Base-by-base conservation (phyloP, 257 asterid species). In the Plantago major region DNA sequence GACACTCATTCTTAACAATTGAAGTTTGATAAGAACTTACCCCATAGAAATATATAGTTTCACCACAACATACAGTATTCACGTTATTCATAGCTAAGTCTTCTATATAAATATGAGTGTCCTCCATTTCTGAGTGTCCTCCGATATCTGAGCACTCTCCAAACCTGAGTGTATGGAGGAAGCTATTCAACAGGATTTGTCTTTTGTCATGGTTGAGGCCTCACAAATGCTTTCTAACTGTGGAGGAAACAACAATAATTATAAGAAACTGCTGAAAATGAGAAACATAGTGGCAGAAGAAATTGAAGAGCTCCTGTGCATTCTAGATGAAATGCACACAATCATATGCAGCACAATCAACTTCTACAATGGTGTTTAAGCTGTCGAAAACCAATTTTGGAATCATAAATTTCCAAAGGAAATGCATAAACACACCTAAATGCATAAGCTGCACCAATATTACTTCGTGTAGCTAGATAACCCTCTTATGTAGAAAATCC, bases 81-180 rank as follows among this genome's bases (percentile, higher is more conserved):
- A 87, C 93, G 50, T 76, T 87, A 30, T 80, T 82, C 69, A 45
- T 68, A 69, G 96, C 94, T 68, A 90, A 72, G n/a, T n/a, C n/a
- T n/a, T n/a, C n/a, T n/a, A n/a, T n/a, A n/a, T n/a, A n/a, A n/a
- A n/a, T n/a, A n/a, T 85, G 95, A 53, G 95, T 87, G 76, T 90
- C 97, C 68, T 90, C 97, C 97, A 90, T 90, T 55, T 82, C 64
- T 18, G 57, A 16, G 15, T 95, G 90, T 44, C 69, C 79, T 70
- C 97, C 97, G 60, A 88, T 83, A 42, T 90, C 96, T 3, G 89
- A 80, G 86, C 94, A 88, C 66, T 83, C 95, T 56, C 95, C 97
- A 11, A 87, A 81, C 49, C 97, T 80, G 55, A 85, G 77, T 67
- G 63, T 63, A 0, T 96, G 97, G 62, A 80, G 65, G 69, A 85